Conservation (phyloP, 2,329 filamentous ascomycete species). For the Beauveria caledonica region DNA sequence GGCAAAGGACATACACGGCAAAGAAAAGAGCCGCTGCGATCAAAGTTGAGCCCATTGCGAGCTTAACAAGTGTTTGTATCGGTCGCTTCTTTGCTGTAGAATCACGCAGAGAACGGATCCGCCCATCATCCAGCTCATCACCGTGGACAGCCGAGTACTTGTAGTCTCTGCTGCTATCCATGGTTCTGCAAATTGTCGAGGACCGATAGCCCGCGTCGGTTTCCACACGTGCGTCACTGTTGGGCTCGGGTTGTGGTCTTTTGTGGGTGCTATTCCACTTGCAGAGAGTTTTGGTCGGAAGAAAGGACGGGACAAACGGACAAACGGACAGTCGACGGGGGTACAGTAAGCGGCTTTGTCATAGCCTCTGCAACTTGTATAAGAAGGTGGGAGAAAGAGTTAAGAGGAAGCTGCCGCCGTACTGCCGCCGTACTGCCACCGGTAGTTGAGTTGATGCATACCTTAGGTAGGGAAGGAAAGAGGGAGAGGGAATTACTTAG, state of each 20-base stretch:
- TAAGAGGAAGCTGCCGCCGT: neutral
- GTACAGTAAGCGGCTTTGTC: neutral
- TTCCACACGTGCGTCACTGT: slow-evolving; percentile 2
- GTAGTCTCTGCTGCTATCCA: slow-evolving; percentile 3
- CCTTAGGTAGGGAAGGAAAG: neutral
- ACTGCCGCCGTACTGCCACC: too few relatives aligned
- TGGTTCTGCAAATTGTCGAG: neutral
- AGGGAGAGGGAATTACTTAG: too few relatives aligned
- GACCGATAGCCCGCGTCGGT: neutral
- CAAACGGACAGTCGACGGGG: neutral
- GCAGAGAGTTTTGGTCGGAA: neutral
- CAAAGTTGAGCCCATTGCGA: slow-evolving; percentile 5
- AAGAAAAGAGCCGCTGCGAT: slow-evolving; percentile 4
- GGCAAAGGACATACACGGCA: neutral
- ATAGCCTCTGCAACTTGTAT: neutral
- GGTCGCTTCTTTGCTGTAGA: neutral
- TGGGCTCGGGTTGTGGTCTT: neutral
- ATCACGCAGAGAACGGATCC: neutral
- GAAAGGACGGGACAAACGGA: neutral
- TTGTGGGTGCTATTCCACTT: neutral
- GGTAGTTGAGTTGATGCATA: too few relatives aligned
- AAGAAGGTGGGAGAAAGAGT: neutral
- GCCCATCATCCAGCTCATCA: neutral
- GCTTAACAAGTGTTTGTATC: neutral
- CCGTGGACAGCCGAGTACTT: slow-evolving; percentile 5